phyloP scores from a whole-genome alignment of 1,284 basidiomycete species.

The Ceratobasidium sp. region DNA sequence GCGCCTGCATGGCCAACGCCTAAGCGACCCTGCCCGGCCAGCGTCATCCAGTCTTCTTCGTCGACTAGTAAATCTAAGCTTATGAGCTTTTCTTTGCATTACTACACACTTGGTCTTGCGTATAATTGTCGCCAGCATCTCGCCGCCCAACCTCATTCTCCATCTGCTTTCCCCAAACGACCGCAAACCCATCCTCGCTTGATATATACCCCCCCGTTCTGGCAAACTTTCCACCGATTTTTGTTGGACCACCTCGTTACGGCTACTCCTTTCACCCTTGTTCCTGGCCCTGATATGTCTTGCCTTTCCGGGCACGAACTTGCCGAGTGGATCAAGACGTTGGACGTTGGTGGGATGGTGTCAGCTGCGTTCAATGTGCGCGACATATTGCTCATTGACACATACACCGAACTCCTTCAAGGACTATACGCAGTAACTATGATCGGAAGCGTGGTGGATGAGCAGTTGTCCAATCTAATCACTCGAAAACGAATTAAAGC shows the following conservation, averaged over 20 bases:
- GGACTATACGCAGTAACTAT: background rate
- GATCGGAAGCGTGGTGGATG: background rate
- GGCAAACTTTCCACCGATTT: slow-evolving; percentile 1
- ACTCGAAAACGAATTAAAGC: background rate
- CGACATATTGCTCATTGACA: background rate
- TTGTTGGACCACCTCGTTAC: slow-evolving; percentile 1
- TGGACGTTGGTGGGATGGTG: background rate
- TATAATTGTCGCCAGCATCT: slow-evolving; percentile 8
- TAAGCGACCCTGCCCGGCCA: slow-evolving; percentile 1
- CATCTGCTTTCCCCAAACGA: background rate
- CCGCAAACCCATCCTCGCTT: slow-evolving; percentile 26
- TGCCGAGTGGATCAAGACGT: background rate
- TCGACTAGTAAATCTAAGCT: slow-evolving; percentile 3
- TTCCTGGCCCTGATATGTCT: background rate
- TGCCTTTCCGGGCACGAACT: background rate
- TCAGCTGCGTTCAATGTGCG: background rate
- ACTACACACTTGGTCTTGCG: slow-evolving; percentile 15
- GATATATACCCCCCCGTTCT: background rate
- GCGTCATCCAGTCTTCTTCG: slow-evolving; percentile 14
- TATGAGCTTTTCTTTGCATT: slow-evolving; percentile 29
- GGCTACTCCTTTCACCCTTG: slow-evolving; percentile 3
- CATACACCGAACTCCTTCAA: slow-evolving; percentile 8
- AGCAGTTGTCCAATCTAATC: background rate
- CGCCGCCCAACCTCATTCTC: too few relatives aligned
- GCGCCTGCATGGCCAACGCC: slow-evolving; percentile 9